Conservation (phyloP, 2,329 filamentous ascomycete species). For the Laburnicola sp. region DNA sequence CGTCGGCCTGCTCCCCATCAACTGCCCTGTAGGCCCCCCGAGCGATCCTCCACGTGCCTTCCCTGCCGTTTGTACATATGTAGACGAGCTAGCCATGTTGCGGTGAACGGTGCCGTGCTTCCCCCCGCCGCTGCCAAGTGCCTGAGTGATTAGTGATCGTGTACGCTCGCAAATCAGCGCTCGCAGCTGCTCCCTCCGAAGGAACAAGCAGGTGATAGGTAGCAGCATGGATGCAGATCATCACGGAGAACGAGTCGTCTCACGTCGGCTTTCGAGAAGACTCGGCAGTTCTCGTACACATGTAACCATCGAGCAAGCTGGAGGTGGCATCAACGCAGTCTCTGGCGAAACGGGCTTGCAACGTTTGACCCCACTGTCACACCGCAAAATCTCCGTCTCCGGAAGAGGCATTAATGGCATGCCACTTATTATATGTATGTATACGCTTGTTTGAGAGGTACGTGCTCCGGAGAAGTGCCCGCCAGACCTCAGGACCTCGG, state of each 20-base stretch:
- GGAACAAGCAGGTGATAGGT: not conserved
- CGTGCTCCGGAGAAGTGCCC: not conserved
- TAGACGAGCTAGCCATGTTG: slow-evolving; percentile 7
- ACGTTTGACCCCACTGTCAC: not conserved
- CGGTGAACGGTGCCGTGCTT: slow-evolving; percentile 6
- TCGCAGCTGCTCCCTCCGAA: not conserved
- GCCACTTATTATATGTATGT: not conserved
- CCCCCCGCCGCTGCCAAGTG: too few relatives aligned
- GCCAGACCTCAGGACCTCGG: not conserved
- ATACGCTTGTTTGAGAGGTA: not conserved
- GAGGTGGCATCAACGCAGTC: not conserved
- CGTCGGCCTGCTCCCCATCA: slow-evolving; percentile 11
- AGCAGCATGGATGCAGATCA: not conserved
- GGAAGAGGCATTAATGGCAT: not conserved
- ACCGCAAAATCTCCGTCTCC: not conserved
- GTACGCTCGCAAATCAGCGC: not conserved
- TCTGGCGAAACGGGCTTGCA: not conserved
- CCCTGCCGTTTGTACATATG: not conserved
- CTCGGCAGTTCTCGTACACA: not conserved
- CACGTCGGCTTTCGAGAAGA: not conserved
- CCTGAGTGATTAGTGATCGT: too few relatives aligned
- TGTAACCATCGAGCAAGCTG: too few relatives aligned
- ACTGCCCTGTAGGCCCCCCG: not conserved
- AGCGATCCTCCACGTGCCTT: not conserved
- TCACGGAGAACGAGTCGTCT: not conserved